phyloP scores from a whole-genome alignment of 306 rosid species.

The Ormosia semicastrata region DNA sequence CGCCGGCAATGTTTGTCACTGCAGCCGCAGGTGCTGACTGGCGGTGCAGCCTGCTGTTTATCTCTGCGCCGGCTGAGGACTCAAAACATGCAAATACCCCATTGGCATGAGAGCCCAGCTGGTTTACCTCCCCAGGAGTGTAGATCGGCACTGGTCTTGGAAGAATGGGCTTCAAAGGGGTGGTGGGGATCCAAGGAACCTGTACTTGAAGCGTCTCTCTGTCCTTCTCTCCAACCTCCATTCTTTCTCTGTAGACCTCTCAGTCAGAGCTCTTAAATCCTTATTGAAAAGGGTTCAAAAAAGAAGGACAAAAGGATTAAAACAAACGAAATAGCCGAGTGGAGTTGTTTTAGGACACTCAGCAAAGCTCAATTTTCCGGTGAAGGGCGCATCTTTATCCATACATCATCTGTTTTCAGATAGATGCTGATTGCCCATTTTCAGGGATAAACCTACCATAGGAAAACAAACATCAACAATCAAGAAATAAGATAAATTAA shows the following conservation, averaged over 20 bases:
- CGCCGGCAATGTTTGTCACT: slow-evolving; percentile 17
- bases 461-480: not conserved
- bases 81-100: slow-evolving; percentile 10
- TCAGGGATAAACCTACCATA: not conserved
- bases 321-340: not conserved
- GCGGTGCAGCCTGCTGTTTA: not conserved
- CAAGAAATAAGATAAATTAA: not conserved
- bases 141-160: slow-evolving; percentile 37
- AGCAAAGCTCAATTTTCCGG: slow-evolving; percentile 14
- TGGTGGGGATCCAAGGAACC: slow-evolving; percentile 34
- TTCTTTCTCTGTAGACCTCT: slow-evolving; percentile 1
- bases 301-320: not conserved
- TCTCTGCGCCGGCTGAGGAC: not conserved
- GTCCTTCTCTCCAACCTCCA: slow-evolving; percentile 28
- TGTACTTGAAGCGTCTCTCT: not conserved
- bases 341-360: not conserved
- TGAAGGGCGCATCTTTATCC: not conserved
- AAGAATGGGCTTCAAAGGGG: slow-evolving; percentile 36
- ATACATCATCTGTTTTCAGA: not conserved
- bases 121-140: slow-evolving; percentile 9
- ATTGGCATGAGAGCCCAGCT: not conserved
- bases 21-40: not conserved
- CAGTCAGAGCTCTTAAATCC: not conserved
- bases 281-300: not conserved
- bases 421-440: not conserved